Evolutionary conservation across 805 yeast species (phyloP).

Genomic region (Candida odintsovae): DNA sequence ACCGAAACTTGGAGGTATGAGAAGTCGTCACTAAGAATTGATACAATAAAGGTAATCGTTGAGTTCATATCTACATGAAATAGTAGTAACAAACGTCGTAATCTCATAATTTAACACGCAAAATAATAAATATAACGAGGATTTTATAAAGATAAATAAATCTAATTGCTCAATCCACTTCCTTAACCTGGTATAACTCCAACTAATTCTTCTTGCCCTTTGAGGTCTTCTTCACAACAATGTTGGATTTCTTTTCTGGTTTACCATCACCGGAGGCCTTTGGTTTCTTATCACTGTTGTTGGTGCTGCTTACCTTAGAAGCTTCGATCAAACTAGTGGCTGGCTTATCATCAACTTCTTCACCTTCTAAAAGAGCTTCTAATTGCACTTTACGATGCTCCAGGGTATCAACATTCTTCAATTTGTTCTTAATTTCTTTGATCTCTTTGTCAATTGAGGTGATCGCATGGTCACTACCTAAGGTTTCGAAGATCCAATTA

Average conservation of each 20-base stretch:
- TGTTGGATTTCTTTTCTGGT: background rate
- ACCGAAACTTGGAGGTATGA: too few relatives aligned
- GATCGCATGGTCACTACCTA: constrained; percentile 61
- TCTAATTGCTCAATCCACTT: background rate
- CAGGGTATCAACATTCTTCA: constrained; percentile 54
- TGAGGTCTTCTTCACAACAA: background rate
- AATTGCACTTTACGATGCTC: constrained; percentile 55
- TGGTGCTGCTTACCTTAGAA: background rate
- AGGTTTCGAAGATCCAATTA: constrained; percentile 56
- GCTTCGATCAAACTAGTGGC: background rate
- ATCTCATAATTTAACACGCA: background rate
- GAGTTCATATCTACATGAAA: background rate
- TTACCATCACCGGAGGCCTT: background rate
- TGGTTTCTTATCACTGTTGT: background rate
- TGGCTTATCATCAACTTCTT: constrained; percentile 3
- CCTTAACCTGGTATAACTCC: background rate
- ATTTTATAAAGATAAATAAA: too few relatives aligned
- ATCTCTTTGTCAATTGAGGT: constrained; percentile 73
- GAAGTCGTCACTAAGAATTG: too few relatives aligned
- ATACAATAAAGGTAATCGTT: too few relatives aligned
- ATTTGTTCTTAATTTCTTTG: constrained; percentile 52
- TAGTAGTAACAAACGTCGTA: background rate
- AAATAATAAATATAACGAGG: background rate
- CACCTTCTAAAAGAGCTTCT: constrained; percentile 29
- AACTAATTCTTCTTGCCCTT: background rate